Conservation (phyloP, 306 rosid species). For the Astragalus glycyphyllos region DNA sequence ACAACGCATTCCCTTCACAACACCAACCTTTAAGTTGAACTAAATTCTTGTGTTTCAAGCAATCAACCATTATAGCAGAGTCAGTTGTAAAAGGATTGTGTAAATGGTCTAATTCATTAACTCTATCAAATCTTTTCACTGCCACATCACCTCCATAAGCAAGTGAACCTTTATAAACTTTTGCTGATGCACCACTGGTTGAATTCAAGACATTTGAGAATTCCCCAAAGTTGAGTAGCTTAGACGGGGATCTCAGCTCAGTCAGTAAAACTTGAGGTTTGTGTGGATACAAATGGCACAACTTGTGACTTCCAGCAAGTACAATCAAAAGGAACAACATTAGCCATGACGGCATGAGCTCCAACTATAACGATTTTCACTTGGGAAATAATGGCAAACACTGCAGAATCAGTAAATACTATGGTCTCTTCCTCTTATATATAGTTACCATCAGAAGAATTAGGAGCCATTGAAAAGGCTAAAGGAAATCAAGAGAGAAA, state of each 20-base stretch:
- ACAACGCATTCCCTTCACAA: constrained; percentile 73
- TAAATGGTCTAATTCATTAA: constrained; percentile 34
- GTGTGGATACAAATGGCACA: constrained; percentile 97
- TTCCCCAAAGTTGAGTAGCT: constrained; percentile 96
- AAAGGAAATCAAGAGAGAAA: no score
- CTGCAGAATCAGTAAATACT: no score
- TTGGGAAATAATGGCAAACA: no score
- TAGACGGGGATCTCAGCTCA: constrained; percentile 96
- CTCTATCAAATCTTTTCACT: constrained; percentile 71
- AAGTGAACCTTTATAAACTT: constrained; percentile 83
- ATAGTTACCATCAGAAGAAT: no score
- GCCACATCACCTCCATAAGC: constrained; percentile 73
- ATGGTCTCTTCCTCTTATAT: no score
- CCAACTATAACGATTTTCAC: no score
- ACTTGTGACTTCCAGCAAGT: no score
- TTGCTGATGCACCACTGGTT: constrained; percentile 81
- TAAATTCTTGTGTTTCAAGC: constrained; percentile 76
- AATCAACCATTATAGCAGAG: constrained; percentile 78
- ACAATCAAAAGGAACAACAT: no score
- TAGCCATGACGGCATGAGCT: no score
- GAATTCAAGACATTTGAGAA: constrained; percentile 94
- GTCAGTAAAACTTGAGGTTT: constrained; percentile 87
- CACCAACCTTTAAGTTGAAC: constrained; percentile 94
- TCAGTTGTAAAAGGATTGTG: constrained; percentile 70
- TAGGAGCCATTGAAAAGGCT: no score